phyloP scores from a whole-genome alignment of 305 asterid species.

The Plantago lanceolata region DNA sequence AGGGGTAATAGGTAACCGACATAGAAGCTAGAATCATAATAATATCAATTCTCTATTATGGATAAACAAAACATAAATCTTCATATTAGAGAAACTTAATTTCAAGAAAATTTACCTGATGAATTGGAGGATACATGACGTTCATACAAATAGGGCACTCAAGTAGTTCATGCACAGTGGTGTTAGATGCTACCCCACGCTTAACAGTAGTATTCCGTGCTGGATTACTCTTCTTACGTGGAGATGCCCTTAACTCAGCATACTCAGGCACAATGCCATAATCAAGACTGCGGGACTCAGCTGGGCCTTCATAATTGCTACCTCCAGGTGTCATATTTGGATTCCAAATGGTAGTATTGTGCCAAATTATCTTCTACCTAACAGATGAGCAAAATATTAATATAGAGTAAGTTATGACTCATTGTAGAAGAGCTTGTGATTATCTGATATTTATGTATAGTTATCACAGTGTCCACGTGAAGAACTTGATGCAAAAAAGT shows the following conservation, averaged over 20 bases:
- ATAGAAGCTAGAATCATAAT: slow-evolving; percentile 14
- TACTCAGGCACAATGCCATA: slow-evolving; percentile 44
- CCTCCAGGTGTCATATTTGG: slow-evolving; percentile 57
- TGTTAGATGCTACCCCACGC: slow-evolving; percentile 43
- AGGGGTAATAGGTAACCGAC: slow-evolving; percentile 1
- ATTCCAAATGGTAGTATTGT: slow-evolving; percentile 6
- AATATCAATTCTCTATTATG: slow-evolving; percentile 3
- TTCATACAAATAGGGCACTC: slow-evolving; percentile 76
- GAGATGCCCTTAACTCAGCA: slow-evolving; percentile 42
- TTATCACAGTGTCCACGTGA: neutral
- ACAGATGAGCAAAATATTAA: slow-evolving; percentile 4
- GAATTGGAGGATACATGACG: slow-evolving; percentile 81
- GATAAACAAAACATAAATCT: neutral
- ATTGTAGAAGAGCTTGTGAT: neutral
- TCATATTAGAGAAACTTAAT: slow-evolving; percentile 4
- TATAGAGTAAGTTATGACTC: neutral
- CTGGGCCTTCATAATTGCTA: slow-evolving; percentile 35
- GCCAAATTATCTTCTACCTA: slow-evolving; percentile 24
- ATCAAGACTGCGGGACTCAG: slow-evolving; percentile 41
- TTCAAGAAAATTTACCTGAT: slow-evolving; percentile 48
- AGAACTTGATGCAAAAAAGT: neutral
- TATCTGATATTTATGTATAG: neutral
- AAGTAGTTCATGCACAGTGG: slow-evolving; percentile 69
- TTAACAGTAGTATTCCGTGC: slow-evolving; percentile 38
- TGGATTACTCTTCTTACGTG: slow-evolving; percentile 43